Percentiles rank a stretch among this genome's conserved stretches.
Evolutionary conservation across 352 stramenopile genomes (phyloP).

Genomic region (Globisporangium orthogonon): DNA sequence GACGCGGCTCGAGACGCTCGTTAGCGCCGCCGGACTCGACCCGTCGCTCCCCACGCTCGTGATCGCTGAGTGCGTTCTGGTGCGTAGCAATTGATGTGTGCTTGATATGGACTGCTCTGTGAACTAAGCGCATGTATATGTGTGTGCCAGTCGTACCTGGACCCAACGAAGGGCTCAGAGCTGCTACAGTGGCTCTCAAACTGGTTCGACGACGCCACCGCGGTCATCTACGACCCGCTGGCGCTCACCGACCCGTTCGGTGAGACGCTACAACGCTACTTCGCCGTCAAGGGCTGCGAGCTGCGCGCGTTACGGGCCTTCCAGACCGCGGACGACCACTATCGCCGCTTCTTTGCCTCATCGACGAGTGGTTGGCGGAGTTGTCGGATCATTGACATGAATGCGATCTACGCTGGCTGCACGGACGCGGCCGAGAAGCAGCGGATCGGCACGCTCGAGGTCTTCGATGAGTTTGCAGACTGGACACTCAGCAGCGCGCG

Average conservation of each 20-base stretch:
- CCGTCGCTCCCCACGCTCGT: constrained; percentile 41
- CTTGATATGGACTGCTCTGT: not conserved
- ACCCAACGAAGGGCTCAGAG: constrained; percentile 30
- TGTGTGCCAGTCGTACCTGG: constrained; percentile 51
- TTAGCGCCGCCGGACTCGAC: constrained; percentile 26
- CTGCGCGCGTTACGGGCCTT: constrained; percentile 38
- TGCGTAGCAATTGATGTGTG: constrained; percentile 12
- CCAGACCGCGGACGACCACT: constrained; percentile 31
- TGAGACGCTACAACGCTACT: constrained; percentile 49
- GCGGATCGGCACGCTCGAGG: constrained; percentile 40
- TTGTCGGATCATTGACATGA: constrained; percentile 59
- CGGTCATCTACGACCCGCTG: constrained; percentile 63
- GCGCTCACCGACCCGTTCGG: constrained; percentile 39
- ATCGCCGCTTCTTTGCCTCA: constrained; percentile 21
- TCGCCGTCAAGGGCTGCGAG: constrained; percentile 60
- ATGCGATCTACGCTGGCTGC: constrained; percentile 36
- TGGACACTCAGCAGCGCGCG: constrained; percentile 60
- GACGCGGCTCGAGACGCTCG: constrained; percentile 17
- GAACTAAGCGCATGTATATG: not conserved
- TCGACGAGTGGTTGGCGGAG: constrained; percentile 22
- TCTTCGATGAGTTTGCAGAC: constrained; percentile 68
- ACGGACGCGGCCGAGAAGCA: constrained; percentile 32
- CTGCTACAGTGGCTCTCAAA: constrained; percentile 40
- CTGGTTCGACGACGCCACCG: constrained; percentile 29
- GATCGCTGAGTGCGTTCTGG: constrained; percentile 66